Conservation (phyloP, 371 early-diverging fungal genomes). For the Coemansia sp. region DNA sequence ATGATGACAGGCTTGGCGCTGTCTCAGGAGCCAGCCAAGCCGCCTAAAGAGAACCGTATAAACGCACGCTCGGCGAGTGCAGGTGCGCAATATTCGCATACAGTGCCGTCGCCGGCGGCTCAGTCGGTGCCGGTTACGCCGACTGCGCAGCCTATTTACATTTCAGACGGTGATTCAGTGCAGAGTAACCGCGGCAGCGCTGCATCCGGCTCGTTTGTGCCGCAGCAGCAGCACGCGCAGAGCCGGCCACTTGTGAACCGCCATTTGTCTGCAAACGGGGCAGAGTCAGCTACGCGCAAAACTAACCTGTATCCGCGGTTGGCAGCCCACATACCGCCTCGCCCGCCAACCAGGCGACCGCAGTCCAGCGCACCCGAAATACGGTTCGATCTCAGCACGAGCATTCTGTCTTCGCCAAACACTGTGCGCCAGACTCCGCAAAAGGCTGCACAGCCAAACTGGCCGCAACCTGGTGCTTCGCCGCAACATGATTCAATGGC, state of each 20-base stretch:
- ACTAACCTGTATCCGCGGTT: slow-evolving; percentile 35
- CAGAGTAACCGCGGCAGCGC: not conserved
- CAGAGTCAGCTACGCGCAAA: slow-evolving; percentile 6
- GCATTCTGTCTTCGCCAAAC: slow-evolving; percentile 10
- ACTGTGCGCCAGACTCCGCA: not conserved
- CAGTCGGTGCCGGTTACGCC: slow-evolving; percentile 39
- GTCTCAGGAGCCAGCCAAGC: slow-evolving; percentile 33
- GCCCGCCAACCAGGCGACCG: not conserved
- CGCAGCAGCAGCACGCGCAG: slow-evolving; percentile 4
- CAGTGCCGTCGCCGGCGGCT: slow-evolving; percentile 15
- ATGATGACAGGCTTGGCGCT: slow-evolving; percentile 5
- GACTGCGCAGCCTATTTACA: slow-evolving; percentile 3
- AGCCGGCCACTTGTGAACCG: not conserved
- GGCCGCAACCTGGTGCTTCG: not conserved
- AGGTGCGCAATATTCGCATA: slow-evolving; percentile 2
- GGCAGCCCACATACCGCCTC: slow-evolving; percentile 37
- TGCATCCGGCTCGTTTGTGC: slow-evolving; percentile 1
- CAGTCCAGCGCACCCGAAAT: not conserved
- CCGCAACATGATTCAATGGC: not conserved
- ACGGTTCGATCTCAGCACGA: slow-evolving; percentile 15
- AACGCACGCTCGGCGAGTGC: slow-evolving; percentile 10
- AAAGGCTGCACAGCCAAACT: not conserved
- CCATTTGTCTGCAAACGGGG: not conserved
- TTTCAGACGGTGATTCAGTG: slow-evolving; percentile 22
- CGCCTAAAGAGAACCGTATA: not conserved